Conservation (phyloP, 768 basidiomycete species). For the Glaciozyma martinii region DNA sequence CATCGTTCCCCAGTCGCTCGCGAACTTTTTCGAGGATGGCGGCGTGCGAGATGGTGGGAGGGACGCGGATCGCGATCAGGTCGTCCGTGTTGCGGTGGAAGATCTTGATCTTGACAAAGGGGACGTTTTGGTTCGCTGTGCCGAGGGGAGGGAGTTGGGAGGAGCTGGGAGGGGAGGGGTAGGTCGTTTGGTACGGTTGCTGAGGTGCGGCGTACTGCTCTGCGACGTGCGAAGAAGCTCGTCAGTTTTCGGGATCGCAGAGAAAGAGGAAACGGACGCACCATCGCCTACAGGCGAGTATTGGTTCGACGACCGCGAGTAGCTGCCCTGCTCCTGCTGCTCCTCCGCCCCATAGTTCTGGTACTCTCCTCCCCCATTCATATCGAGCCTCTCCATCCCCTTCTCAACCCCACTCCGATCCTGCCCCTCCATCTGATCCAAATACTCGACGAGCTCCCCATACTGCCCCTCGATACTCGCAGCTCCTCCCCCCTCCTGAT, state of each 20-base stretch:
- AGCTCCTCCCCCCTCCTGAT: not conserved
- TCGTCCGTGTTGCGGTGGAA: conserved; percentile 90
- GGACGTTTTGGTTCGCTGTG: conserved; percentile 37
- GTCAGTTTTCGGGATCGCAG: not conserved
- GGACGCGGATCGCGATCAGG: conserved; percentile 91
- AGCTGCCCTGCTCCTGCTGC: not conserved
- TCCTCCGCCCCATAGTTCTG: not conserved
- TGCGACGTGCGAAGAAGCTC: not conserved
- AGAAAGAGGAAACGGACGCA: not conserved
- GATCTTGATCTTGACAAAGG: conserved; percentile 97
- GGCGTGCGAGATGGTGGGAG: conserved; percentile 73
- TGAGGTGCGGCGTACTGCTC: not conserved
- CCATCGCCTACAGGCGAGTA: not conserved
- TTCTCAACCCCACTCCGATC: conserved; percentile 4
- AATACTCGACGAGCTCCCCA: conserved; percentile 34
- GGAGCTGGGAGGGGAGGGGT: conserved; percentile 1
- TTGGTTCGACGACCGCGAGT: not conserved
- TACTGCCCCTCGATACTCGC: conserved; percentile 30
- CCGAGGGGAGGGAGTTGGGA: conserved; percentile 13
- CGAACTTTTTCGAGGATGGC: conserved; percentile 90
- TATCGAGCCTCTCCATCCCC: conserved; percentile 17
- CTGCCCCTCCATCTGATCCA: conserved; percentile 33
- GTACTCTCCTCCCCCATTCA: conserved; percentile 14
- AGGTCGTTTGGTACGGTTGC: not conserved
- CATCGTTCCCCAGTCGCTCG: conserved; percentile 66